These are phyloP conservation scores for Trichoderma guizhouense DNA, from an alignment of 2,329 filamentous ascomycete species.

Conservation along the genomic window DNA sequence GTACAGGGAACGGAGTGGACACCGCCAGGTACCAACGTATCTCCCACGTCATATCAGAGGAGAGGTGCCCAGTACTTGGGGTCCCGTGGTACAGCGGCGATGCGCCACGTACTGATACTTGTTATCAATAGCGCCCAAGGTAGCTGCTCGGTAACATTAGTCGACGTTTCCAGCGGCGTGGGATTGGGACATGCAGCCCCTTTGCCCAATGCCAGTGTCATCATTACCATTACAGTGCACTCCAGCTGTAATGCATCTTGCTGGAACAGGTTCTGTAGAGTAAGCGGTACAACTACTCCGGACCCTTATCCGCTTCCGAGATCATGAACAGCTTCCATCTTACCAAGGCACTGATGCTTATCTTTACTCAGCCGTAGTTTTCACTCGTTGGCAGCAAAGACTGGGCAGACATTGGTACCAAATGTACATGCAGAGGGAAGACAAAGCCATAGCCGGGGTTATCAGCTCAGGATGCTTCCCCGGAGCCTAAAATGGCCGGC, in stretches of 20 bases:
- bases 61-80: neutral
- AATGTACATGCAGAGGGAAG: neutral
- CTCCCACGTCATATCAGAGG: neutral
- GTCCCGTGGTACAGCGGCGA: neutral
- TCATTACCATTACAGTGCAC: neutral
- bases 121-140: neutral
- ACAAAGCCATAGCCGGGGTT: neutral
- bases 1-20: constrained; percentile 8
- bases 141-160: neutral
- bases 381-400: no score
- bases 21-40: neutral
- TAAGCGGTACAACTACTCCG: neutral
- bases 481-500: constrained; percentile 1
- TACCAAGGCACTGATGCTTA: neutral
- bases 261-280: neutral
- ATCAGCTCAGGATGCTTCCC: neutral
- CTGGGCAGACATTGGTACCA: neutral
- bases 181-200: neutral
- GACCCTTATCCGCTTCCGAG: neutral
- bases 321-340: neutral
- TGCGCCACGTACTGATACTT: neutral
- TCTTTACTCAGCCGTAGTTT: neutral
- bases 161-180: neutral
- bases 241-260: neutral
- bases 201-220: neutral